Conservation (phyloP, 2,329 filamentous ascomycete genomes). For the Tolypocladium cylindrosporum region DNA sequence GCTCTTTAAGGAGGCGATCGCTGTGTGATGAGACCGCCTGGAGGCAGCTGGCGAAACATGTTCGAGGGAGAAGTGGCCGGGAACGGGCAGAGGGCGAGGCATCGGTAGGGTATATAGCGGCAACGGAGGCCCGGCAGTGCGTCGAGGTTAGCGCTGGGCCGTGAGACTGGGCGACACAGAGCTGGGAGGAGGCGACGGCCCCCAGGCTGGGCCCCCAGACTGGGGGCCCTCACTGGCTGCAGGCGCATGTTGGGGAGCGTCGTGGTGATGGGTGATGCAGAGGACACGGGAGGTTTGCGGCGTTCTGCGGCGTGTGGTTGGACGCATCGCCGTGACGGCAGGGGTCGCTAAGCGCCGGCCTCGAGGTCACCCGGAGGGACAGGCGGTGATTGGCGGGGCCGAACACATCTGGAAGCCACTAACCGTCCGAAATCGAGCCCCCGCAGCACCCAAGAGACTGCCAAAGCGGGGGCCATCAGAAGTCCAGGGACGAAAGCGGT, state of each 20-base stretch:
- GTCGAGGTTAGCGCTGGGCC: conserved; percentile 18
- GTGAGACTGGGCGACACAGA: conserved; percentile 1
- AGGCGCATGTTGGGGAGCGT: conserved; percentile 2
- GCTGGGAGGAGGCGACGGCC: neutral
- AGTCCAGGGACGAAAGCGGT: neutral
- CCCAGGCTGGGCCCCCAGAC: neutral
- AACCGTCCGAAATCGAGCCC: neutral
- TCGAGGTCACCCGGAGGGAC: conserved; percentile 4
- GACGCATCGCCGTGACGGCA: conserved; percentile 19
- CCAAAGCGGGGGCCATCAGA: neutral
- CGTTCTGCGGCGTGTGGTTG: conserved; percentile 27
- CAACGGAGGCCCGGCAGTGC: conserved; percentile 38
- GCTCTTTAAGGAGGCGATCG: conserved; percentile 20
- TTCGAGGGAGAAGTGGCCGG: conserved; percentile 35
- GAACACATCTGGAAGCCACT: neutral
- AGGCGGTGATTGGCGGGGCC: conserved; percentile 13
- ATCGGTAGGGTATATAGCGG: conserved; percentile 47
- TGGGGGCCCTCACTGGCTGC: neutral
- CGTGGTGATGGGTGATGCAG: conserved; percentile 4
- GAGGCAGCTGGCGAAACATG: conserved; percentile 38
- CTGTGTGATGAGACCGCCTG: conserved; percentile 31
- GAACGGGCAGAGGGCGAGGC: conserved; percentile 25
- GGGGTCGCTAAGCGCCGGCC: conserved; percentile 28
- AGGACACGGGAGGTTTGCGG: conserved; percentile 2
- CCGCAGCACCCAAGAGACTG: neutral